Base-by-base conservation (phyloP, 345 rosid species). In the Eucalyptus pauciflora region DNA sequence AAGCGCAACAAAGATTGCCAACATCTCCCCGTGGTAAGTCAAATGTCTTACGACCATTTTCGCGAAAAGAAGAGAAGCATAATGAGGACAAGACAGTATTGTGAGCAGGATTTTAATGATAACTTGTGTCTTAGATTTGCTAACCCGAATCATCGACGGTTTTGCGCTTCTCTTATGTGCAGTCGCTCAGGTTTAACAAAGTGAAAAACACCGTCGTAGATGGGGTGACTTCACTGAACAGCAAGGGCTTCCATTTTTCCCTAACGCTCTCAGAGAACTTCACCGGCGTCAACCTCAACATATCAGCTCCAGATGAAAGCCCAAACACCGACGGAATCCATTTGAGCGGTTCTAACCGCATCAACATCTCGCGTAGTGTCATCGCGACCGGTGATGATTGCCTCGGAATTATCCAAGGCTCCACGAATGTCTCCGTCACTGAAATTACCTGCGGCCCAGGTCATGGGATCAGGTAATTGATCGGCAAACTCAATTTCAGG, bases 181-280 rank as follows among this genome's bases (percentile, higher is more conserved):
- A 94, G 96, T 91, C 93, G 27, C 85, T 95, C 13, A 94, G 92
- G 58, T 91, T 95, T 87, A 88, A 45, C 50, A 86, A 71, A 41
- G 92, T 94, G 88, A 86, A 71, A 11, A 92, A 94, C 83, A 27
- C 90, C 8, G 89, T 54, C 14, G 33, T 96, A 4, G 85, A 45
- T 25, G 93, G 90, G 24, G 89, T 96, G 80, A 92, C 86, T 37
- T 94, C 92, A 31, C 49, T 92, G 50, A 92, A 96, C 86, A 89
- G 94, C 94, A 94, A 91, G 89, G 94, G 91, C 45, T 95, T 94
- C 91, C 98, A 96, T 89, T 88, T 93, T 86, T 91, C 91, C 88
- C 22, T 95, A 4, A 89, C 91, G 15, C 67, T 88, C 45, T 88
- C 91, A 41, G 27, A 33, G 6, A 87, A 90, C 69, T 60, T 94